Evolutionary conservation across 2,329 filamentous ascomycete genomes (phyloP).

Genomic region (Sporothrix phasma): DNA sequence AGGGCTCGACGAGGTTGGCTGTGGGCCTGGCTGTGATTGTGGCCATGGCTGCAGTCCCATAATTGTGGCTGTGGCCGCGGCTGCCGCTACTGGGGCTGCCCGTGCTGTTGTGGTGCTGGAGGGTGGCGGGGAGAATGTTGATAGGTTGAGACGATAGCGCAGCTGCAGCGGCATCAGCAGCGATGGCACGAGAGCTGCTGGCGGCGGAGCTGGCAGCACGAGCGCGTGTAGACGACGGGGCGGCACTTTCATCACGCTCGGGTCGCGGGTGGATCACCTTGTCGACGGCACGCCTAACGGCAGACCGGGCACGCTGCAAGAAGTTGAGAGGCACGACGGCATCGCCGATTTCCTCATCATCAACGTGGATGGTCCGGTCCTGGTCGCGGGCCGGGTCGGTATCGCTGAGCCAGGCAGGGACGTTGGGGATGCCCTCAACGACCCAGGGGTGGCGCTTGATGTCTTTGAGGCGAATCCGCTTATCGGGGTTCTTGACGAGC

Average conservation of each 20-base stretch:
- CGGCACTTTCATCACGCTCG: conserved; percentile 45
- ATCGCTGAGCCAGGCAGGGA: conserved; percentile 79
- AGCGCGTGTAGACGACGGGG: conserved; percentile 31
- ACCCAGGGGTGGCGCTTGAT: conserved; percentile 96
- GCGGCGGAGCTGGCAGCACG: conserved; percentile 53
- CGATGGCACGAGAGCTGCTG: conserved; percentile 41
- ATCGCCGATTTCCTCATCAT: conserved; percentile 77
- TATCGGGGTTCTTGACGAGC: conserved; percentile 78
- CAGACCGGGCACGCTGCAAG: conserved; percentile 73
- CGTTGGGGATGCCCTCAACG: conserved; percentile 63
- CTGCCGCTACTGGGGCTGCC: not conserved
- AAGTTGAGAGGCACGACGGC: conserved; percentile 86
- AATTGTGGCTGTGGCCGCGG: not conserved
- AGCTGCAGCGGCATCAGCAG: conserved; percentile 35
- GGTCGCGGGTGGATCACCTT: conserved; percentile 53
- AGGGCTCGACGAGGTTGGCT: conserved; percentile 18
- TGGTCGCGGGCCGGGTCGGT: conserved; percentile 74
- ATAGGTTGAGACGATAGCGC: conserved; percentile 31
- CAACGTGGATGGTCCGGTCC: conserved; percentile 82
- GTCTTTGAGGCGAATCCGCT: conserved; percentile 79
- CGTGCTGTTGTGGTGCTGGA: conserved; percentile 7
- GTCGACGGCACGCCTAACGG: conserved; percentile 56
- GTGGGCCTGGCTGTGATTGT: conserved; percentile 10
- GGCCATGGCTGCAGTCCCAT: not conserved
- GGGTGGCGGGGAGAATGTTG: conserved; percentile 30